Evolutionary conservation across 75 land plant genomes (phyloP).

Genomic region (Pinus albicaulis): DNA sequence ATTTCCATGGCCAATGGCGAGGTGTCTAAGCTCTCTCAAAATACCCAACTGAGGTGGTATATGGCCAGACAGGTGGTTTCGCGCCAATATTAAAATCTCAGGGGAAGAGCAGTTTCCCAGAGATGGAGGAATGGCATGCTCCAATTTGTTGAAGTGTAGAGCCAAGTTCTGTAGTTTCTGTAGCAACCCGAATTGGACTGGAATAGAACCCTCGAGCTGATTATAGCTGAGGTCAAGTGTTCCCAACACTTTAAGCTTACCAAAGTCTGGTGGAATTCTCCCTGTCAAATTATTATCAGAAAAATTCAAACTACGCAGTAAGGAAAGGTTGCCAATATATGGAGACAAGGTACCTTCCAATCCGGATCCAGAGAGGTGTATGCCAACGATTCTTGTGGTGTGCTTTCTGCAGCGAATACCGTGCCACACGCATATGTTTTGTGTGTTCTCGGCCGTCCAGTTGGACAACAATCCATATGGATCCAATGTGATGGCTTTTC

Average conservation of each 20-base stretch:
- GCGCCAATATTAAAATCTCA: slow-evolving; percentile 22
- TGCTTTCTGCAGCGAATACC: neutral
- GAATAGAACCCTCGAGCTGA: slow-evolving; percentile 8
- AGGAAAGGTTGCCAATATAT: slow-evolving; percentile 12
- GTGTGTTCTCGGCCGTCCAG: slow-evolving; percentile 1
- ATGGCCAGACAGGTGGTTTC: slow-evolving; percentile 27
- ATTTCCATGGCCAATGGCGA: too few relatives aligned
- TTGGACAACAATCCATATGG: neutral
- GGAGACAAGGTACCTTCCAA: slow-evolving; percentile 20
- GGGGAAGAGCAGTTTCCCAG: slow-evolving; percentile 20
- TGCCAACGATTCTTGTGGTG: neutral
- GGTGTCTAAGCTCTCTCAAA: neutral
- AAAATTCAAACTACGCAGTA: slow-evolving; percentile 21
- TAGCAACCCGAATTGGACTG: slow-evolving; percentile 1
- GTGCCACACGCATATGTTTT: neutral
- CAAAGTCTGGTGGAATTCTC: slow-evolving; percentile 18
- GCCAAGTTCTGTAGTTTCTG: slow-evolving; percentile 10
- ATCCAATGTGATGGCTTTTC: neutral
- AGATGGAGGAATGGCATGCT: slow-evolving; percentile 13
- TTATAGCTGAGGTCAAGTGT: slow-evolving; percentile 12
- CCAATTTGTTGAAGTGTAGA: slow-evolving; percentile 13
- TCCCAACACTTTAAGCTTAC: slow-evolving; percentile 9
- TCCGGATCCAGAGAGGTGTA: neutral
- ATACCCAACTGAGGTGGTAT: slow-evolving; percentile 38
- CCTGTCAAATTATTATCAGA: slow-evolving; percentile 20